Evolutionary conservation across 2,329 filamentous ascomycete species (phyloP).

Genomic region (Penicillium concentricum): DNA sequence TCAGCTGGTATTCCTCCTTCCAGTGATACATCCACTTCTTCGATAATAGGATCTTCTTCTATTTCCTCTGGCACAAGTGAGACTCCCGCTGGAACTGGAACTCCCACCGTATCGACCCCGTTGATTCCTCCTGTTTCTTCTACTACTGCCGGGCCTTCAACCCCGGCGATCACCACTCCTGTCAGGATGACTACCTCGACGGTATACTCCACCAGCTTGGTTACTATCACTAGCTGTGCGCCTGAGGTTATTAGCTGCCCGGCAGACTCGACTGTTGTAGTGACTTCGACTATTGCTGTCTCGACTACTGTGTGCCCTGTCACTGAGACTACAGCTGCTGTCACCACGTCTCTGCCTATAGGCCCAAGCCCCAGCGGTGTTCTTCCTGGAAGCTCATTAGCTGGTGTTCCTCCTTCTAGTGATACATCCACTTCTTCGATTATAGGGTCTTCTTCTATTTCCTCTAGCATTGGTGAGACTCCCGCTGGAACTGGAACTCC

Average conservation of each 20-base stretch:
- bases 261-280: slow-evolving; percentile 47
- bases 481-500: background rate
- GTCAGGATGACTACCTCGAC: slow-evolving; percentile 34
- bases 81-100: too few relatives aligned
- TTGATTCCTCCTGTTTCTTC: background rate
- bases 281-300: slow-evolving; percentile 56
- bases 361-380: background rate
- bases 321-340: slow-evolving; percentile 27
- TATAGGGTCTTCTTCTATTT: background rate
- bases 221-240: slow-evolving; percentile 43
- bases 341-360: background rate
- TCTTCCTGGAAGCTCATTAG: background rate
- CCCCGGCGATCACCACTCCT: background rate
- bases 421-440: background rate
- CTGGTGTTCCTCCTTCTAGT: background rate
- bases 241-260: slow-evolving; percentile 51
- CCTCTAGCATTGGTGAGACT: background rate
- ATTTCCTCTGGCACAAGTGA: too few relatives aligned
- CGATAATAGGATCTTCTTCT: background rate
- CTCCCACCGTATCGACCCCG: too few relatives aligned
- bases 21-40: background rate
- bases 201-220: slow-evolving; percentile 36
- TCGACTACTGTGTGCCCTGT: slow-evolving; percentile 61
- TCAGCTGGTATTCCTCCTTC: background rate
- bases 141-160: background rate